Conservation (phyloP, 2,329 filamentous ascomycete species). For the Aphanocladium album region DNA sequence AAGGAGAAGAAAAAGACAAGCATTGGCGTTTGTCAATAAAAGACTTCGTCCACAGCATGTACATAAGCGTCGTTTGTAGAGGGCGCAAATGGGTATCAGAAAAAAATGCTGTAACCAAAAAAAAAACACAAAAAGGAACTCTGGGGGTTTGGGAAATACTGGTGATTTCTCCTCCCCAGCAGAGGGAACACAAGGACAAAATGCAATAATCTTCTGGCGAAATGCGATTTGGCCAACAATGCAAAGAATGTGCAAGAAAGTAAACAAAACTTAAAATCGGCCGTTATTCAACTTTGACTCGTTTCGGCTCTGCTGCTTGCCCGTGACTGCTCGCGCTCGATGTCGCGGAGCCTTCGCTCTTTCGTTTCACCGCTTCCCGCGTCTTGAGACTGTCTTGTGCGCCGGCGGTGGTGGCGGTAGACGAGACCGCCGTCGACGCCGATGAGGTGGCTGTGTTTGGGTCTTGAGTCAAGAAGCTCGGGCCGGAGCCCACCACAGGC, state of each 20-base stretch:
- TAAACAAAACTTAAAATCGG: background rate
- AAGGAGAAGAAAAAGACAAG: background rate
- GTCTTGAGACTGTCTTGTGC: constrained; percentile 1
- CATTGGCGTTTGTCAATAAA: background rate
- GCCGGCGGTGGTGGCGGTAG: background rate
- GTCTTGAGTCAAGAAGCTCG: constrained; percentile 59
- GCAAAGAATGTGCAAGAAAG: background rate
- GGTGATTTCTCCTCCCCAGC: background rate
- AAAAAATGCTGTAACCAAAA: background rate
- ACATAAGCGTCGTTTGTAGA: constrained; percentile 9
- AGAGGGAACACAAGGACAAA: background rate
- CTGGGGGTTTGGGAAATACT: background rate
- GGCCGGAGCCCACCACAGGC: constrained; percentile 59
- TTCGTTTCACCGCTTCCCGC: constrained; percentile 11
- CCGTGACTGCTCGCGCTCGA: background rate
- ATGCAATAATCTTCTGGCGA: background rate
- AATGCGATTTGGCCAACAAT: background rate
- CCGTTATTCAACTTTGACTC: constrained; percentile 13
- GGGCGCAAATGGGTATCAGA: constrained; percentile 12
- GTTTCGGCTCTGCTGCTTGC: constrained; percentile 7
- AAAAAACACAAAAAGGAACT: background rate
- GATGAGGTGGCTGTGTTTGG: constrained; percentile 19
- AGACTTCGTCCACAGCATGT: constrained; percentile 5
- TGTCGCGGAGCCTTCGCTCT: constrained; percentile 3
- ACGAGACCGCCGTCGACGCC: background rate